These are phyloP conservation scores for Suillus decipiens DNA, from an alignment of 768 basidiomycete genomes.

Conservation along the genomic window DNA sequence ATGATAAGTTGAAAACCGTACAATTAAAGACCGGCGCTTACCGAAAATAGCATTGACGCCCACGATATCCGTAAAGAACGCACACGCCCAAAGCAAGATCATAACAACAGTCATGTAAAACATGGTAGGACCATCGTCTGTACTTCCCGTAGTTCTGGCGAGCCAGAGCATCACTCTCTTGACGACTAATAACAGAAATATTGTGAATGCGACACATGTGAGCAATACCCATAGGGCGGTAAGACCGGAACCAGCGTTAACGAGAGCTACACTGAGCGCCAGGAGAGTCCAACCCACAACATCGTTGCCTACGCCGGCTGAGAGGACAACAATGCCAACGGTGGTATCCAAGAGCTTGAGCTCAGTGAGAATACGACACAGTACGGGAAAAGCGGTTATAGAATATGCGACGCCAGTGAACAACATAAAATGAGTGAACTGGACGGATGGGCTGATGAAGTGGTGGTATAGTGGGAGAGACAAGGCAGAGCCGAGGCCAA, in stretches of 20 bases:
- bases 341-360: constrained; percentile 89
- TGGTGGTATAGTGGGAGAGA: constrained; percentile 62
- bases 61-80: constrained; percentile 93
- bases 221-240: constrained; percentile 87
- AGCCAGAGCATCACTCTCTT: constrained; percentile 67
- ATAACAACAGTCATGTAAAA: constrained; percentile 89
- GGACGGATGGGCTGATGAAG: constrained; percentile 67
- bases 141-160: constrained; percentile 76
- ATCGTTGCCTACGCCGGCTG: constrained; percentile 89
- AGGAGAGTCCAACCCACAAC: constrained; percentile 88
- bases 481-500: constrained; percentile 77
- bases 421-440: constrained; percentile 90
- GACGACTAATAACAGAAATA: constrained; percentile 73
- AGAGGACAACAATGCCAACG: constrained; percentile 90
- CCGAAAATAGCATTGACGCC: constrained; percentile 94
- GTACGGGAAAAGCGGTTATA: constrained; percentile 84
- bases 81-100: constrained; percentile 77
- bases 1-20: not conserved
- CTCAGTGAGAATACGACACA: constrained; percentile 87
- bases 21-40: constrained; percentile 20
- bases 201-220: constrained; percentile 74
- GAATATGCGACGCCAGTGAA: constrained; percentile 92
- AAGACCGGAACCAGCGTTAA: constrained; percentile 82
- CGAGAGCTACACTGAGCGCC: constrained; percentile 88
- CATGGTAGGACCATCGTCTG: constrained; percentile 80